Evolutionary conservation across 306 rosid species (phyloP).

Genomic region (Lupinus albus): DNA sequence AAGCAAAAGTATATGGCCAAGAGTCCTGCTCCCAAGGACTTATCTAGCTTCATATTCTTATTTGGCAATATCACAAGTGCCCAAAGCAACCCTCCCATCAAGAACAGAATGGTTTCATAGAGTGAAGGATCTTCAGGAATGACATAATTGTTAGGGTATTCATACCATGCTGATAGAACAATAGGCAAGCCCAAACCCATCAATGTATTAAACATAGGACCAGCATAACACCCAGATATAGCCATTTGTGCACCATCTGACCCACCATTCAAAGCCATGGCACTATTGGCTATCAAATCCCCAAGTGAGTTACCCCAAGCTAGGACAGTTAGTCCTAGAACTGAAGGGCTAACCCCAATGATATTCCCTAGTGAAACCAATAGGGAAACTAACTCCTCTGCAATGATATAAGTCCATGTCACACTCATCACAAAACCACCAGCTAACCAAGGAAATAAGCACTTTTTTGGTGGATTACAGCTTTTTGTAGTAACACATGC

Average conservation of each 20-base stretch:
- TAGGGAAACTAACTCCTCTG: conserved; percentile 68
- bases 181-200: conserved; percentile 77
- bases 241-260: conserved; percentile 78
- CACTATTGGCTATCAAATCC: conserved; percentile 69
- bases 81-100: conserved; percentile 72
- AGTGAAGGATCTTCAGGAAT: conserved; percentile 56
- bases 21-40: conserved; percentile 63
- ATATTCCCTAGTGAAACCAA: conserved; percentile 57
- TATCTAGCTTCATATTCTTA: conserved; percentile 66
- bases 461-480: conserved; percentile 62
- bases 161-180: conserved; percentile 56
- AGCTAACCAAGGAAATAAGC: conserved; percentile 65
- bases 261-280: conserved; percentile 79
- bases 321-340: conserved; percentile 50
- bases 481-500: conserved; percentile 56
- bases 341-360: conserved; percentile 48
- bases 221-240: conserved; percentile 75
- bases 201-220: conserved; percentile 71
- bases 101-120: conserved; percentile 53
- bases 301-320: conserved; percentile 68
- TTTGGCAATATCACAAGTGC: conserved; percentile 68
- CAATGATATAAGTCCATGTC: conserved; percentile 76
- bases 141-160: conserved; percentile 50
- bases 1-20: conserved; percentile 63
- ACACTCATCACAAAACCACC: conserved; percentile 80